These are phyloP conservation scores for Chenopodium berlandieri DNA, from an alignment of 148 eudicot genomes.

Conservation along the genomic window DNA sequence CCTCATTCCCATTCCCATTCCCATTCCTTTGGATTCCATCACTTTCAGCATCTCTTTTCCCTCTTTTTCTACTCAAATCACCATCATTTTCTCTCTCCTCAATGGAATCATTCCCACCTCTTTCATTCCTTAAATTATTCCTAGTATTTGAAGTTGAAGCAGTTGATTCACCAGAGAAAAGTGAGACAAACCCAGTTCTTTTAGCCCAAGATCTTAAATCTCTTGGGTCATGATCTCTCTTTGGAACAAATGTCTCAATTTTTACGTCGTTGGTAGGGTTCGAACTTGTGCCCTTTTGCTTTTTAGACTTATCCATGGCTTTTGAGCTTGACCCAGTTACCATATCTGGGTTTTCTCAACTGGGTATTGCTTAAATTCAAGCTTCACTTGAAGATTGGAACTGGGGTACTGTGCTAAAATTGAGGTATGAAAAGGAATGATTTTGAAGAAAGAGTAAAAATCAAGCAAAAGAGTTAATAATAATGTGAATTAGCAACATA, in stretches of 20 bases:
- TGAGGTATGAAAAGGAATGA: neutral
- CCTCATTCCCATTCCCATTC: slow-evolving; percentile 32
- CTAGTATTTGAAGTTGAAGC: slow-evolving; percentile 33
- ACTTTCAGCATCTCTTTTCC: slow-evolving; percentile 43
- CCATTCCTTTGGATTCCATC: slow-evolving; percentile 28
- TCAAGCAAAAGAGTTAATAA: slow-evolving; percentile 17
- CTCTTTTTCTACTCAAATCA: slow-evolving; percentile 24
- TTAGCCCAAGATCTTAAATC: slow-evolving; percentile 96
- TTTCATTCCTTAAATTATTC: slow-evolving; percentile 28
- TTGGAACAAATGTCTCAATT: slow-evolving; percentile 67
- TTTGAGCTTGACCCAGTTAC: slow-evolving; percentile 69
- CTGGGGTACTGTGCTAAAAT: slow-evolving; percentile 4
- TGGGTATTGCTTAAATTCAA: slow-evolving; percentile 23
- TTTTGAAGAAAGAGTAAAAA: slow-evolving; percentile 22
- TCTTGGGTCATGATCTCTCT: slow-evolving; percentile 67
- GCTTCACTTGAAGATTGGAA: slow-evolving; percentile 3
- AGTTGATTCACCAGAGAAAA: slow-evolving; percentile 60
- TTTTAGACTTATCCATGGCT: slow-evolving; percentile 32
- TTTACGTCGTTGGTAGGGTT: slow-evolving; percentile 32
- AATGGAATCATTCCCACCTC: slow-evolving; percentile 23
- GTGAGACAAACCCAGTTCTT: slow-evolving; percentile 88
- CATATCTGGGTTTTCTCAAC: slow-evolving; percentile 43
- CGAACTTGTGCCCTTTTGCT: slow-evolving; percentile 32
- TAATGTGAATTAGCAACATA: slow-evolving; percentile 13
- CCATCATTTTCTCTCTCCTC: slow-evolving; percentile 30